Evolutionary conservation across 2,329 filamentous ascomycete genomes (phyloP), one percentile per base, ranked within the genome.

Genomic region (Colletotrichum lindemuthianum): DNA sequence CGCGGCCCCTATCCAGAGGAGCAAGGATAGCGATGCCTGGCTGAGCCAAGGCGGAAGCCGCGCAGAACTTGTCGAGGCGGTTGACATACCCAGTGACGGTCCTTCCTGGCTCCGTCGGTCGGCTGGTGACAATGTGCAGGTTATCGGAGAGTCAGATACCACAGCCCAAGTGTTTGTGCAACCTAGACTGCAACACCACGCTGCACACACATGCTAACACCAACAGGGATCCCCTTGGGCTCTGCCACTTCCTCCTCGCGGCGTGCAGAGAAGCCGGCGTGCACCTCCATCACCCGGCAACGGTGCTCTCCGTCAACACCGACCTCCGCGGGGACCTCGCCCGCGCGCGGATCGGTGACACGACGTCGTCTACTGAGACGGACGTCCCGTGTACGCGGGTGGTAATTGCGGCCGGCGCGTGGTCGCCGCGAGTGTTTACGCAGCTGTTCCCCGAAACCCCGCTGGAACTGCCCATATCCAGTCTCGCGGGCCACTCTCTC

Each of bases 401-500:
- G 32, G 78, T 94, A 13, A 82, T 95, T 65, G 79, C 90, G 0
- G 85, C 90, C 0, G 92, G 92, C 3, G 85, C 88, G 3, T 95
- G 92, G 92, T 90, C 90, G 0, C 83, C 86, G 0, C 76, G 77
- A 37, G 86, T 92, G n/a, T 90, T 92, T 72, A 69, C 77, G 2
- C 77, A 79, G 0, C 82, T 95, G 13, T 94, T 95, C 71, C 86
- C 86, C 0, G 70, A 74, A 0, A 83, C 89, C 1, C 71, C 70
- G 3, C 71, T 83, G 2, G 73, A 78, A 10, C 77, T 93, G 24
- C 86, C 88, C 0, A 79, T 93, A 45, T 78, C 80, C 3, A 82
- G 86, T 15, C 78, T 93, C 6, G 90, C 90, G 0, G 92, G 92
- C 0, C 88, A 94, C 75, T 92, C 90, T 15, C 76, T 95, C 8